These are phyloP conservation scores for Penicillium sp. DNA, from an alignment of 2,329 filamentous ascomycete genomes.

Conservation along the genomic window DNA sequence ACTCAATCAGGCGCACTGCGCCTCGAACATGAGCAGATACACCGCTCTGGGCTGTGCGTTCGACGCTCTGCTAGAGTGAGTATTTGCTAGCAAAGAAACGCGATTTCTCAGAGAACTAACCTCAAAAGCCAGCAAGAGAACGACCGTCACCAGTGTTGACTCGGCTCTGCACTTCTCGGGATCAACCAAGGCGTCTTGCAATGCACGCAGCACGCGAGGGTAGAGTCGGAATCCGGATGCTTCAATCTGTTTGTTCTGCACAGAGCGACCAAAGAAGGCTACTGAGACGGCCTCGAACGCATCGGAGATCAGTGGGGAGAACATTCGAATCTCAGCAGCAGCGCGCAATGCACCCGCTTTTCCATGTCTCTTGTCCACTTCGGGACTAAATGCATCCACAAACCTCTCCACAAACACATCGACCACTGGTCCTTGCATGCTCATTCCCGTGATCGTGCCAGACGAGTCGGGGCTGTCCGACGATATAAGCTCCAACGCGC, in stretches of 20 bases:
- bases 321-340: slow-evolving; percentile 41
- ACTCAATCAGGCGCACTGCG: slow-evolving; percentile 37
- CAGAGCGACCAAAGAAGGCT: slow-evolving; percentile 39
- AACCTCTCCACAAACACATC: slow-evolving; percentile 41
- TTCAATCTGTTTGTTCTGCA: slow-evolving; percentile 35
- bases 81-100: background rate
- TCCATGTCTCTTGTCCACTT: slow-evolving; percentile 35
- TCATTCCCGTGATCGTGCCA: slow-evolving; percentile 22
- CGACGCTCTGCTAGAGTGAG: slow-evolving; percentile 31
- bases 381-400: slow-evolving; percentile 40
- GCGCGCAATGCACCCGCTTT: slow-evolving; percentile 37
- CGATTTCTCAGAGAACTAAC: slow-evolving; percentile 11
- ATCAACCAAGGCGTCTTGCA: slow-evolving; percentile 38
- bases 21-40: slow-evolving; percentile 36
- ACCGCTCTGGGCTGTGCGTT: slow-evolving; percentile 34
- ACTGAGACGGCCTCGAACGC: slow-evolving; percentile 39
- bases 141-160: slow-evolving; percentile 39
- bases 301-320: slow-evolving; percentile 37
- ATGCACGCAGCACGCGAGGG: slow-evolving; percentile 34
- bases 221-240: slow-evolving; percentile 34
- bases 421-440: slow-evolving; percentile 25
- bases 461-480: slow-evolving; percentile 27
- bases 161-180: slow-evolving; percentile 38
- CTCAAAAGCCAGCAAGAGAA: slow-evolving; percentile 39
- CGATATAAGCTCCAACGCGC: slow-evolving; percentile 19